Percentiles rank a stretch among this genome's conserved stretches.
Conservation (phyloP, 768 basidiomycete species). For the Roridomyces roridus region DNA sequence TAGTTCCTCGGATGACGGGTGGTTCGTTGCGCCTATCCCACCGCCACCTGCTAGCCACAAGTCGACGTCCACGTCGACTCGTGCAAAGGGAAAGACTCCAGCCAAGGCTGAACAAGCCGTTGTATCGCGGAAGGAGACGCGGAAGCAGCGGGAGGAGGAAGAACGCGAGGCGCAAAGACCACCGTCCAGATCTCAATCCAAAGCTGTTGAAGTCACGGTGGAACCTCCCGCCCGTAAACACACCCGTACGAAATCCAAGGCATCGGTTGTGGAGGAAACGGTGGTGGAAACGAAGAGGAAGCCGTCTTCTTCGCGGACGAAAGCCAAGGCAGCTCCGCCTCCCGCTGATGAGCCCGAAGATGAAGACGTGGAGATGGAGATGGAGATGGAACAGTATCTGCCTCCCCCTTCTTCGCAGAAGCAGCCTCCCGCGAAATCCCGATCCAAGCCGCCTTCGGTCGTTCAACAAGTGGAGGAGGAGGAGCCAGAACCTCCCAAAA, state of each 20-base stretch:
- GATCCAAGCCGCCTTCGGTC: slow-evolving; percentile 12
- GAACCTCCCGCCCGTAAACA: slow-evolving; percentile 18
- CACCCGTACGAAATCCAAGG: slow-evolving; percentile 20
- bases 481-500: neutral
- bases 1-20: slow-evolving; percentile 24
- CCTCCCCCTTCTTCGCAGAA: slow-evolving; percentile 20
- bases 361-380: slow-evolving; percentile 21
- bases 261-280: slow-evolving; percentile 10
- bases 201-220: slow-evolving; percentile 7
- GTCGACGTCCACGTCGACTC: slow-evolving; percentile 13
- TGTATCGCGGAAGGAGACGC: slow-evolving; percentile 24
- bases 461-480: slow-evolving; percentile 1
- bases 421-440: slow-evolving; percentile 1
- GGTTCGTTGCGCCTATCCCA: slow-evolving; percentile 19
- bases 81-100: slow-evolving; percentile 11
- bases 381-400: slow-evolving; percentile 24
- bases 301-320: slow-evolving; percentile 19
- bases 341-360: slow-evolving; percentile 7
- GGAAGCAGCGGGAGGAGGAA: slow-evolving; percentile 1
- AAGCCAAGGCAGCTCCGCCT: slow-evolving; percentile 18
- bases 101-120: slow-evolving; percentile 15
- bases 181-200: slow-evolving; percentile 16
- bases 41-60: slow-evolving; percentile 16
- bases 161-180: neutral
- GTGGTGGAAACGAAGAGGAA: slow-evolving; percentile 7